These are phyloP conservation scores for Dendrobium chrysotoxum DNA, from an alignment of 106 monocot genomes.

Conservation along the genomic window DNA sequence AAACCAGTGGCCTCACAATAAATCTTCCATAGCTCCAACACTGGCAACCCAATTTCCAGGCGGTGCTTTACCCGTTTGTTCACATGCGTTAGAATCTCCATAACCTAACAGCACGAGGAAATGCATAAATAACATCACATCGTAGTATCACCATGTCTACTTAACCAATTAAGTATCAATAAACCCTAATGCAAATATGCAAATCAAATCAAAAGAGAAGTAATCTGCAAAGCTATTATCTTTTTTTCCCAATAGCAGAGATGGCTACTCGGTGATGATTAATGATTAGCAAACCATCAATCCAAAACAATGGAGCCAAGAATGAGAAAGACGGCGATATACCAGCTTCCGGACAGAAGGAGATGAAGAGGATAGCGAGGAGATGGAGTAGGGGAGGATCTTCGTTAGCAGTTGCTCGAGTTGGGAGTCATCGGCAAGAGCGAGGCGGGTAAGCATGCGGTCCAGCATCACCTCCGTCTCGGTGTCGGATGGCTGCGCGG, in stretches of 20 bases:
- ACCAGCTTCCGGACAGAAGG: slow-evolving; percentile 76
- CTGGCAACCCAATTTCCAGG: slow-evolving; percentile 62
- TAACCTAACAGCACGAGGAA: slow-evolving; percentile 34
- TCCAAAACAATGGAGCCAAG: background rate
- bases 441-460: slow-evolving; percentile 91
- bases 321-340: background rate
- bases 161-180: background rate
- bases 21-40: slow-evolving; percentile 70
- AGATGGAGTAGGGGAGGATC: slow-evolving; percentile 88
- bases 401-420: slow-evolving; percentile 56
- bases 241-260: background rate
- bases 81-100: slow-evolving; percentile 88
- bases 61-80: slow-evolving; percentile 93
- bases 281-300: background rate
- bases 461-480: slow-evolving; percentile 82
- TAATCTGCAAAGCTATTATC: background rate
- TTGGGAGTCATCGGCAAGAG: slow-evolving; percentile 72
- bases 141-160: background rate
- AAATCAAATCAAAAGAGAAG: background rate
- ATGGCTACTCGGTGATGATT: background rate
- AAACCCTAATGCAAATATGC: background rate
- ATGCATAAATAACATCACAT: background rate
- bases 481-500: slow-evolving; percentile 33
- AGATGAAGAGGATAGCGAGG: slow-evolving; percentile 73
- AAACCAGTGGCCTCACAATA: slow-evolving; percentile 48